A percentile compares a stretch with the other conserved stretches of the same genome.
Evolutionary conservation across 129 eudicot species (phyloP).

Genomic region (Centella asiatica): DNA sequence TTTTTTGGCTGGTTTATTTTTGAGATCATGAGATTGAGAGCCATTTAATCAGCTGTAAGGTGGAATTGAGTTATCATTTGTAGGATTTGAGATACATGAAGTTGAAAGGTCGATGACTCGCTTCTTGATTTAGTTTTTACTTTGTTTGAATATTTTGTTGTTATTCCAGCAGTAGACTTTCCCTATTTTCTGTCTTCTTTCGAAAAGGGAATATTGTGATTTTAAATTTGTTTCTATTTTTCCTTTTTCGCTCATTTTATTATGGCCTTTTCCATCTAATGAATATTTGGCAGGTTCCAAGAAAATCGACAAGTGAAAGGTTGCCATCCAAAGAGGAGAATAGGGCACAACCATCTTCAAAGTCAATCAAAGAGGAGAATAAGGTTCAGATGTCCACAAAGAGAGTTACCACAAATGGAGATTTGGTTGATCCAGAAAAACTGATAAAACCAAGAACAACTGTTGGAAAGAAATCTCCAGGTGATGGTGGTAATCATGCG

Average conservation of each 20-base stretch:
- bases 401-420: slow-evolving; percentile 35
- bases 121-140: no score
- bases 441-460: slow-evolving; percentile 36
- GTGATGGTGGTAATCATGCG: slow-evolving; percentile 46
- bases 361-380: slow-evolving; percentile 42
- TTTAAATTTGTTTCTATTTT: not conserved
- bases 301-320: slow-evolving; percentile 73
- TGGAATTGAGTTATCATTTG: not conserved
- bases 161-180: not conserved
- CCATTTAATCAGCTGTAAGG: not conserved
- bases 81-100: no score
- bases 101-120: no score
- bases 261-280: not conserved
- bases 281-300: slow-evolving; percentile 45
- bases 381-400: slow-evolving; percentile 38
- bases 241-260: not conserved
- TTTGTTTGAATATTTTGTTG: not conserved
- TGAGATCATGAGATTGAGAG: not conserved
- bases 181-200: no score
- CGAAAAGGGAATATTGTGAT: not conserved
- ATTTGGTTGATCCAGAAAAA: slow-evolving; percentile 33
- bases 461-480: slow-evolving; percentile 48
- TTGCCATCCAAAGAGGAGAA: slow-evolving; percentile 39
- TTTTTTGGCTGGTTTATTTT: not conserved
- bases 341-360: slow-evolving; percentile 26